Evolutionary conservation across 1,284 basidiomycete species (phyloP).

Genomic region (Trametes sp.): DNA sequence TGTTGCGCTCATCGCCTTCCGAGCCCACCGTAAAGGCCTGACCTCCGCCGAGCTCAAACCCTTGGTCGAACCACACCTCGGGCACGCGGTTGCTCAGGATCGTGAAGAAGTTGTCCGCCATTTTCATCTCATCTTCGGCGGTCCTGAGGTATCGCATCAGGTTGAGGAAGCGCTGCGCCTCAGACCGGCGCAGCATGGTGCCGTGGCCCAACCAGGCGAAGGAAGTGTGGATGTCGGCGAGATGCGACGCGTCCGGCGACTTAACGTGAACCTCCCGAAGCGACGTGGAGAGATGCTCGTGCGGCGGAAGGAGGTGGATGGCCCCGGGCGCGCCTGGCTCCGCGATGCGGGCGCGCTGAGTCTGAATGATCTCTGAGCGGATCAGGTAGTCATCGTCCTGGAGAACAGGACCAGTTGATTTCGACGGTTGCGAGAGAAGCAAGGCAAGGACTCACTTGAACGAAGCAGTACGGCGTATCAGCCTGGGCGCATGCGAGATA

Average conservation of each 20-base stretch:
- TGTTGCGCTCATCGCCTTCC: constrained; percentile 65
- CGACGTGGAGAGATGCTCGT: constrained; percentile 62
- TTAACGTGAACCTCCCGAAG: constrained; percentile 39
- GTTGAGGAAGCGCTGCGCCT: constrained; percentile 55
- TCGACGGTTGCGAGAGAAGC: constrained; percentile 1
- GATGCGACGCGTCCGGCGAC: constrained; percentile 19
- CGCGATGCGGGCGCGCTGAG: constrained; percentile 52
- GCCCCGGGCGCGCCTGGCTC: constrained; percentile 38
- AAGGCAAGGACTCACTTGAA: constrained; percentile 53
- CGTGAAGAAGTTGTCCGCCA: constrained; percentile 78
- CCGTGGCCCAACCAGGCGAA: constrained; percentile 77
- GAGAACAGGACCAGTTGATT: neutral
- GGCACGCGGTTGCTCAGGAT: constrained; percentile 60
- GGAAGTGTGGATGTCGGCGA: constrained; percentile 54
- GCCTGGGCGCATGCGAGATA: constrained; percentile 65
- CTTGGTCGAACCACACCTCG: constrained; percentile 68
- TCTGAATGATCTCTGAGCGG: constrained; percentile 59
- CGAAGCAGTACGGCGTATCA: constrained; percentile 63
- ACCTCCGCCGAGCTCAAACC: constrained; percentile 64
- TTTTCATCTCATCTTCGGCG: constrained; percentile 59
- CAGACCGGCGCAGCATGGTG: constrained; percentile 55
- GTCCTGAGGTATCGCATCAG: constrained; percentile 54
- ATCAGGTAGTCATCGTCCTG: constrained; percentile 78
- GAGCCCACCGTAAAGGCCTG: constrained; percentile 67
- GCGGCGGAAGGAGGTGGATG: constrained; percentile 66